Conservation (phyloP, 2,329 filamentous ascomycete species). For the Zalaria obscura region DNA sequence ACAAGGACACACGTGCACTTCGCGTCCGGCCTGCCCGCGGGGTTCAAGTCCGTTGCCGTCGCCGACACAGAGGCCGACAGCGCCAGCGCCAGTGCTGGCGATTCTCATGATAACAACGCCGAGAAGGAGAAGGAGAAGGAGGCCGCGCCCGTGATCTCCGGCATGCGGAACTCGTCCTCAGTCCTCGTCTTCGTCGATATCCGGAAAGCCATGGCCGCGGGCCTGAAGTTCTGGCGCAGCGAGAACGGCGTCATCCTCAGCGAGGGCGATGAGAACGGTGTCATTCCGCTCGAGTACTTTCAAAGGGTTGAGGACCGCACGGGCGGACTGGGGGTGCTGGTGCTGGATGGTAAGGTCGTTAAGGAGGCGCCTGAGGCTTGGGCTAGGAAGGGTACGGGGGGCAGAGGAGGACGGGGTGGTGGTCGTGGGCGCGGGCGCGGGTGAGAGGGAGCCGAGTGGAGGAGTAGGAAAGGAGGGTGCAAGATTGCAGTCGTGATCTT, state of each 20-base stretch:
- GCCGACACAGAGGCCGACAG: constrained; percentile 2
- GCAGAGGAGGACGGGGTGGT: constrained; percentile 22
- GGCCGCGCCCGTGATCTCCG: constrained; percentile 45
- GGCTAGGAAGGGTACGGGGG: constrained; percentile 19
- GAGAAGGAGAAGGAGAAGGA: constrained; percentile 6
- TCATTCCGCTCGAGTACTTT: constrained; percentile 56
- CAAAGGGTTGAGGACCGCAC: constrained; percentile 52
- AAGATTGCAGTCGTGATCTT: neutral
- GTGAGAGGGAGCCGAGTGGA: neutral
- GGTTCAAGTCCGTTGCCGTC: constrained; percentile 19
- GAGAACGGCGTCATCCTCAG: constrained; percentile 34
- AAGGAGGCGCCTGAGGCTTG: constrained; percentile 52
- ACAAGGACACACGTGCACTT: constrained; percentile 81
- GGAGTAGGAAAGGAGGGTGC: neutral
- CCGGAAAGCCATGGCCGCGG: constrained; percentile 62
- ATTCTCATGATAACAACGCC: constrained; percentile 13
- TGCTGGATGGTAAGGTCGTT: constrained; percentile 54
- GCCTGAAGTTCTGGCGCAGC: constrained; percentile 42
- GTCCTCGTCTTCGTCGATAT: constrained; percentile 68
- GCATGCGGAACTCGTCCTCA: constrained; percentile 40
- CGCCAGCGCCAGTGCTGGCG: constrained; percentile 14
- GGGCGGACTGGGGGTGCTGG: constrained; percentile 48
- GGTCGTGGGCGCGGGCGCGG: constrained; percentile 7
- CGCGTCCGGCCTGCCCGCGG: constrained; percentile 52
- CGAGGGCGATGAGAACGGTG: constrained; percentile 38